Evolutionary conservation across 2,329 filamentous ascomycete genomes (phyloP).

Genomic region (Pseudocercospora pini-densiflorae): DNA sequence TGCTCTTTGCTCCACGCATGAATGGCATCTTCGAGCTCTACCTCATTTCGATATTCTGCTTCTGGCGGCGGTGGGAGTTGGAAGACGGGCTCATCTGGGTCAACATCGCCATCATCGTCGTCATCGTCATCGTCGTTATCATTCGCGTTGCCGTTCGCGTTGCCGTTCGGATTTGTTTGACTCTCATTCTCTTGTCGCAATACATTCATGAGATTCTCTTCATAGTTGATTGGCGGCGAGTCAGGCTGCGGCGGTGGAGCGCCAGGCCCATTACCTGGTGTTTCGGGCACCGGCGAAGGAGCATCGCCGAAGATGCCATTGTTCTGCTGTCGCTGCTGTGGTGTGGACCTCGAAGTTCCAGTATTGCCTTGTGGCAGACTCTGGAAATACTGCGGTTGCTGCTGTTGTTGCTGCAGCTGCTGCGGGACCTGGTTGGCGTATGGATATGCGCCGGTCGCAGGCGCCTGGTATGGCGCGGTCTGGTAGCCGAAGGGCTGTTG

Average conservation of each 20-base stretch:
- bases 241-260: conserved; percentile 33
- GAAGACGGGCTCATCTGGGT: conserved; percentile 35
- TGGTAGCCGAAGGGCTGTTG: conserved; percentile 14
- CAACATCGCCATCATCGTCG: conserved; percentile 29
- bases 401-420: conserved; percentile 13
- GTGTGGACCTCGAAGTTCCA: not conserved
- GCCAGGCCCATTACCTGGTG: conserved; percentile 33
- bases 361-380: conserved; percentile 21
- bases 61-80: conserved; percentile 40
- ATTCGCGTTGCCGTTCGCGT: conserved; percentile 6
- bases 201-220: conserved; percentile 33
- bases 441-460: conserved; percentile 3
- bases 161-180: not conserved
- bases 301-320: conserved; percentile 14
- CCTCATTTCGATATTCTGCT: conserved; percentile 32
- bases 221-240: conserved; percentile 28
- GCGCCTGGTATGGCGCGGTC: conserved; percentile 9
- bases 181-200: conserved; percentile 26
- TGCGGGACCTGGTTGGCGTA: conserved; percentile 9
- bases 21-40: conserved; percentile 37
- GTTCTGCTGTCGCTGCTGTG: conserved; percentile 21
- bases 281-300: conserved; percentile 20
- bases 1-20: conserved; percentile 41
- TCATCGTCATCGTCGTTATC: conserved; percentile 33
- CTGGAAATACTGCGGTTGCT: conserved; percentile 25